Evolutionary conservation across 495 filamentous ascomycete genomes (phyloP).

Genomic region (Cairneyella variabilis): DNA sequence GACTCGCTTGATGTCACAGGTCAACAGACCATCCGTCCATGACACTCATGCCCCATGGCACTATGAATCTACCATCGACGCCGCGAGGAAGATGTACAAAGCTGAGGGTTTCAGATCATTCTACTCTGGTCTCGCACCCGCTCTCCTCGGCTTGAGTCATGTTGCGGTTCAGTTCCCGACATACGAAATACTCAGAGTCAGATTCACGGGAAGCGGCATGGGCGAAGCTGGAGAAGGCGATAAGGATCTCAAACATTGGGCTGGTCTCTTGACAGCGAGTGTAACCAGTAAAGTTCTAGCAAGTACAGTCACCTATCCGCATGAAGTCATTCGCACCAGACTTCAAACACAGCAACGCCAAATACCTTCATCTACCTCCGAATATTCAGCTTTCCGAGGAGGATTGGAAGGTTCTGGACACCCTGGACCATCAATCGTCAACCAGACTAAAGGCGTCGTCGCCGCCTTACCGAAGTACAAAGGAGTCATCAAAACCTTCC

Average conservation of each 20-base stretch:
- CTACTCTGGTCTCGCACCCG: conserved; percentile 92
- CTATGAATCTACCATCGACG: conserved; percentile 82
- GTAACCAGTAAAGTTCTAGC: conserved; percentile 93
- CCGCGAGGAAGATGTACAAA: conserved; percentile 90
- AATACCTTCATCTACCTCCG: conserved; percentile 45
- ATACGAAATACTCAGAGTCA: conserved; percentile 89
- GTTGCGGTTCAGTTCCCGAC: conserved; percentile 97
- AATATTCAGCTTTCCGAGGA: conserved; percentile 62
- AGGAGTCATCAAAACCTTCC: conserved; percentile 77
- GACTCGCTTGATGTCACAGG: conserved; percentile 92
- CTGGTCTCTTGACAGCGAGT: conserved; percentile 81
- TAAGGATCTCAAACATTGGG: conserved; percentile 58
- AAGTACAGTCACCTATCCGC: conserved; percentile 92
- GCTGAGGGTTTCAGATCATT: conserved; percentile 85
- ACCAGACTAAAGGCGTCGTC: conserved; percentile 12
- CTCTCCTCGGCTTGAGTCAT: conserved; percentile 86
- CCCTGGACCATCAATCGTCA: conserved; percentile 26
- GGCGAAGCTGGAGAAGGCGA: conserved; percentile 59
- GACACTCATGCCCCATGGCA: conserved; percentile 72
- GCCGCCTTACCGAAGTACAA: conserved; percentile 60
- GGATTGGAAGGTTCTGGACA: conserved; percentile 41
- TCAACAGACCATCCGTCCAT: conserved; percentile 36
- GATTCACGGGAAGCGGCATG: conserved; percentile 83
- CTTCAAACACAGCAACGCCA: conserved; percentile 81
- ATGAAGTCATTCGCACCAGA: conserved; percentile 89